These are phyloP conservation scores for Collybia nuda DNA, from an alignment of 768 basidiomycete species.

Conservation along the genomic window DNA sequence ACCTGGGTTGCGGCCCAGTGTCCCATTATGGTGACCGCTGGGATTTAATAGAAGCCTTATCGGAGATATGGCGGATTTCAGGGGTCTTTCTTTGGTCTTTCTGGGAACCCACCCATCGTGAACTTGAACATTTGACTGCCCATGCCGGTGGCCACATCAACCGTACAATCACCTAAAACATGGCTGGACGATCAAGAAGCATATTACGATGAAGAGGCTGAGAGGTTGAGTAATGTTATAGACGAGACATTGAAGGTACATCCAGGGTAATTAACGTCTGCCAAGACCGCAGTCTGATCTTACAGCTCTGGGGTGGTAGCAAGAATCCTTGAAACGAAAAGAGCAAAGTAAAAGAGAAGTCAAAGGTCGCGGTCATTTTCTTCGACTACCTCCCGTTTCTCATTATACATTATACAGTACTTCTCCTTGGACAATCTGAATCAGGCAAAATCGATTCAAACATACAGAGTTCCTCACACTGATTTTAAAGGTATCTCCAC, in stretches of 20 bases:
- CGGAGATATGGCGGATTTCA: too few relatives aligned
- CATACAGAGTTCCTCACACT: not conserved
- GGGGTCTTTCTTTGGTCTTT: too few relatives aligned
- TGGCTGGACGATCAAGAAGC: too few relatives aligned
- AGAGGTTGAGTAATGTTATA: constrained; percentile 12
- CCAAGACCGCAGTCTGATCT: not conserved
- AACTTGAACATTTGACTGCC: too few relatives aligned
- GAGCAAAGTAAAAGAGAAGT: constrained; percentile 12
- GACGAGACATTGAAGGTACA: constrained; percentile 14
- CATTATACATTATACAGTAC: constrained; percentile 4
- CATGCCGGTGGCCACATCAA: too few relatives aligned
- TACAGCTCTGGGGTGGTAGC: not conserved
- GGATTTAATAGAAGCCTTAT: too few relatives aligned
- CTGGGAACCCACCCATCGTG: too few relatives aligned
- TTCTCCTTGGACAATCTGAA: constrained; percentile 15
- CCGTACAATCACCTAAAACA: too few relatives aligned
- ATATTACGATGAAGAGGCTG: constrained; percentile 9
- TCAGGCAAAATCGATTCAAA: constrained; percentile 7
- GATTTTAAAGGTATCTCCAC: not conserved
- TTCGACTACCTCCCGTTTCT: not conserved
- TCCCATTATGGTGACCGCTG: too few relatives aligned
- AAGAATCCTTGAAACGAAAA: constrained; percentile 10
- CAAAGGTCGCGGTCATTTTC: constrained; percentile 2
- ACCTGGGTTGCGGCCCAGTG: too few relatives aligned
- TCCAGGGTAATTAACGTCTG: not conserved